These are phyloP conservation scores for Tricholoma matsutake DNA, from an alignment of 768 basidiomycete genomes.

Conservation along the genomic window DNA sequence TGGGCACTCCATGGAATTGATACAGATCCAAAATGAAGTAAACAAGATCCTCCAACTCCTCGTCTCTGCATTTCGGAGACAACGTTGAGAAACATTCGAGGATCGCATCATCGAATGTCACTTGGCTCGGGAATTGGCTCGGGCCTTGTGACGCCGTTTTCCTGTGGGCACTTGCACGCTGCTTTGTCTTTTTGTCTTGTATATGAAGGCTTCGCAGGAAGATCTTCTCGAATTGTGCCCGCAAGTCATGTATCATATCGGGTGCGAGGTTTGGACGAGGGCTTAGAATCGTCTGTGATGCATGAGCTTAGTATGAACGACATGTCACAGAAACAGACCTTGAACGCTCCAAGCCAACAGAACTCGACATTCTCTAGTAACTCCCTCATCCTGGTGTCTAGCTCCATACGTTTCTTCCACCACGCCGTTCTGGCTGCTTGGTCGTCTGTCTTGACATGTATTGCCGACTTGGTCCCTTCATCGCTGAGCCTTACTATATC, in stretches of 20 bases:
- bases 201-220: slow-evolving; percentile 63
- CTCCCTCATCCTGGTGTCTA: slow-evolving; percentile 75
- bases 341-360: slow-evolving; percentile 97
- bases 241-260: slow-evolving; percentile 53
- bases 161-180: slow-evolving; percentile 30
- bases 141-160: slow-evolving; percentile 32
- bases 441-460: slow-evolving; percentile 65
- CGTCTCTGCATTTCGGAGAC: slow-evolving; percentile 79
- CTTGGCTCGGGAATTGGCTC: slow-evolving; percentile 35
- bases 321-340: slow-evolving; percentile 48
- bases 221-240: slow-evolving; percentile 68
- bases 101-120: slow-evolving; percentile 70
- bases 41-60: slow-evolving; percentile 92
- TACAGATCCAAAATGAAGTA: slow-evolving; percentile 94
- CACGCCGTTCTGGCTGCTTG: slow-evolving; percentile 65
- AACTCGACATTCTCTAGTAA: slow-evolving; percentile 87
- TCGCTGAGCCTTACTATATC: slow-evolving; percentile 83
- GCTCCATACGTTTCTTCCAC: slow-evolving; percentile 78
- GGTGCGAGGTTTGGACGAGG: slow-evolving; percentile 39
- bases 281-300: slow-evolving; percentile 58
- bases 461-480: slow-evolving; percentile 58
- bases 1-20: slow-evolving; percentile 86
- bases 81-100: slow-evolving; percentile 84
- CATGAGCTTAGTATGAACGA: slow-evolving; percentile 1
- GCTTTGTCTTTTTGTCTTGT: slow-evolving; percentile 60